Evolutionary conservation across 2,329 filamentous ascomycete genomes (phyloP).

Genomic region (Microdochium paspali): DNA sequence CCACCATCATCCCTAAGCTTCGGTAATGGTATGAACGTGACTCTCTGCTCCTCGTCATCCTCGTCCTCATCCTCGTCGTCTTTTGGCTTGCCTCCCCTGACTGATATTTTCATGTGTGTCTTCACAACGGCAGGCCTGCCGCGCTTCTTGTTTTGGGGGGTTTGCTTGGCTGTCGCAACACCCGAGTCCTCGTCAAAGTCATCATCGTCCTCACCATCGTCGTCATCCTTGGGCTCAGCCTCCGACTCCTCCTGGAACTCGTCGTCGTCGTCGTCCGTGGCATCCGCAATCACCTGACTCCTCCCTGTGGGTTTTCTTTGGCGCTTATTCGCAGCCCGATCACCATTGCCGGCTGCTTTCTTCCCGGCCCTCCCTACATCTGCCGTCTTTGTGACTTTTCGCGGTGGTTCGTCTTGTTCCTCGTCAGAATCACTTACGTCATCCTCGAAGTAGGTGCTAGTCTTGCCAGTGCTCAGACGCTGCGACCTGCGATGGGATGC

Average conservation of each 20-base stretch:
- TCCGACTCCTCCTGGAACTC: constrained; percentile 10
- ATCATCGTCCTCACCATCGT: constrained; percentile 2
- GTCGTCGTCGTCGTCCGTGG: constrained; percentile 11
- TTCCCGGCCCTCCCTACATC: not conserved
- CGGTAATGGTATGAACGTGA: constrained; percentile 31
- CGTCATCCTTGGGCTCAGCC: constrained; percentile 9
- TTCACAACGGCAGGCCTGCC: constrained; percentile 11
- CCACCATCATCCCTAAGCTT: constrained; percentile 29
- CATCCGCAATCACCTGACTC: not conserved
- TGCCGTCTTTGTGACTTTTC: not conserved
- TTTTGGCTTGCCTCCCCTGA: no score
- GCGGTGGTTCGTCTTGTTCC: not conserved
- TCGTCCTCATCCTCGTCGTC: constrained; percentile 25
- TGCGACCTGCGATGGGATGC: constrained; percentile 33
- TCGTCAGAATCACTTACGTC: constrained; percentile 8
- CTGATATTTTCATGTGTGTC: constrained; percentile 18
- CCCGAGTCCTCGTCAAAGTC: constrained; percentile 13
- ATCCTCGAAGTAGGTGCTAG: constrained; percentile 42
- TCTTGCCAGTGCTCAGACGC: constrained; percentile 32
- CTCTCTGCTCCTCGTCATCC: constrained; percentile 21
- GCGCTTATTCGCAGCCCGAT: not conserved
- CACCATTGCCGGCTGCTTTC: not conserved
- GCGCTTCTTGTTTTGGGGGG: constrained; percentile 10
- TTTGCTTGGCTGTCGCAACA: constrained; percentile 9
- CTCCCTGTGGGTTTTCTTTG: not conserved